These are phyloP conservation scores for Picea abies DNA, from an alignment of 83 land plant species.

Conservation along the genomic window DNA sequence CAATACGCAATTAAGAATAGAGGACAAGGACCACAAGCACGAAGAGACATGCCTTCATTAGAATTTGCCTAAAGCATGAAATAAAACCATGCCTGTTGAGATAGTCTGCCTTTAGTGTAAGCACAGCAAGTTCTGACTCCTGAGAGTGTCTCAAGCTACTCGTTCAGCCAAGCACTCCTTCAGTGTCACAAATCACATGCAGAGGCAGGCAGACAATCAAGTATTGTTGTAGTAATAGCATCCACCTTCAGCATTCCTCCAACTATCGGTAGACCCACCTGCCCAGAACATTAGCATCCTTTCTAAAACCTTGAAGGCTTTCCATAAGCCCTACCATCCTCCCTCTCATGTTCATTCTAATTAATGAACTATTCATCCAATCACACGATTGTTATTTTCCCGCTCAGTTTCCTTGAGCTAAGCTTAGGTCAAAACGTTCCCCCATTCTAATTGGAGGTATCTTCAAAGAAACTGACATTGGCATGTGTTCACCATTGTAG, in stretches of 20 bases:
- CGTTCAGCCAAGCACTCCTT: too few species aligned
- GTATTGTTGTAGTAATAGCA: too few species aligned
- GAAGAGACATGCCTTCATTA: too few species aligned
- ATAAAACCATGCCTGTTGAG: too few species aligned
- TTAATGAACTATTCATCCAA: not conserved
- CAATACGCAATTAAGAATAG: too few species aligned
- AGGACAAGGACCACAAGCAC: too few species aligned
- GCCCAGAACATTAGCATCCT: not conserved
- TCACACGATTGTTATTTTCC: not conserved
- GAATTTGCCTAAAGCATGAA: too few species aligned
- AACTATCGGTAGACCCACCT: not conserved
- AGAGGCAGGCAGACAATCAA: too few species aligned
- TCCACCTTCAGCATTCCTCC: not conserved
- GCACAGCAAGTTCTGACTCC: too few species aligned
- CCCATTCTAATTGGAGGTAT: not conserved
- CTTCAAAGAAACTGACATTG: not conserved
- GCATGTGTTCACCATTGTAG: not conserved
- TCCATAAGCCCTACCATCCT: not conserved
- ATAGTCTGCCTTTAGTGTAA: too few species aligned
- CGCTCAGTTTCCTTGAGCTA: not conserved
- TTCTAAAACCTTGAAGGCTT: not conserved
- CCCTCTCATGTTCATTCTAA: not conserved
- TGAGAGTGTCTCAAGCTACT: too few species aligned
- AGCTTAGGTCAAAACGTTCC: not conserved
- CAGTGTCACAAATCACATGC: too few species aligned